A percentile compares a stretch with the other conserved stretches of the same genome.
Conservation (phyloP, 2,329 filamentous ascomycete species). For the Trichoderma asperellum region DNA sequence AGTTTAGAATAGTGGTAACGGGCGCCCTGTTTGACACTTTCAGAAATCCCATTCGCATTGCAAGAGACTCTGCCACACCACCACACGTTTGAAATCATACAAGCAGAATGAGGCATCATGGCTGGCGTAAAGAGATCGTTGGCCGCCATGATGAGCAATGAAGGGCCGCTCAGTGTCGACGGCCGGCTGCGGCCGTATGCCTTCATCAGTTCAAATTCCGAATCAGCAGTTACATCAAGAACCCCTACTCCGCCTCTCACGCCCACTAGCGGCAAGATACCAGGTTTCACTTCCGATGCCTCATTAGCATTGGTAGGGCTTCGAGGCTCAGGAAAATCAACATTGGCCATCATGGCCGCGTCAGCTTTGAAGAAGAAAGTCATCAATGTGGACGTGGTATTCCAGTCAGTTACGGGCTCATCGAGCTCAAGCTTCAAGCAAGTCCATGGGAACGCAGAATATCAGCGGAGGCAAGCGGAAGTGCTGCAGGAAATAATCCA, state of each 20-base stretch:
- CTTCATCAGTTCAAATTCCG: background rate
- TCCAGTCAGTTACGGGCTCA: constrained; percentile 7
- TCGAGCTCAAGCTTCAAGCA: constrained; percentile 19
- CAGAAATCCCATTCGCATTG: background rate
- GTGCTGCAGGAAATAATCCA: constrained; percentile 1
- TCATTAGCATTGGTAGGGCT: constrained; percentile 13
- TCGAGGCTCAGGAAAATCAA: constrained; percentile 21
- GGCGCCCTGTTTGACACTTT: background rate
- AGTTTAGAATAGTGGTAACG: background rate
- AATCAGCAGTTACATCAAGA: constrained; percentile 3
- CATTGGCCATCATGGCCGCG: constrained; percentile 21
- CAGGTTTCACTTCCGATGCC: constrained; percentile 16
- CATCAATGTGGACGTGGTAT: constrained; percentile 15
- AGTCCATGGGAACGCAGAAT: constrained; percentile 3
- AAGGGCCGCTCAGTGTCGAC: background rate
- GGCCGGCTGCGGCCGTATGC: background rate
- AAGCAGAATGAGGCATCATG: constrained; percentile 18
- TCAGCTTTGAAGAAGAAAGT: constrained; percentile 21
- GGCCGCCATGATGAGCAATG: constrained; percentile 8
- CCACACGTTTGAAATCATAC: background rate
- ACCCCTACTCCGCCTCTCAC: constrained; percentile 17
- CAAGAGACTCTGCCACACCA: background rate
- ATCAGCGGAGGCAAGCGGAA: background rate
- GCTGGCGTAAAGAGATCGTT: constrained; percentile 25
- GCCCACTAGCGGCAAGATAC: background rate